Evolutionary conservation across 108 stramenopile genomes (phyloP).

Genomic region (Fragilaria radians): DNA sequence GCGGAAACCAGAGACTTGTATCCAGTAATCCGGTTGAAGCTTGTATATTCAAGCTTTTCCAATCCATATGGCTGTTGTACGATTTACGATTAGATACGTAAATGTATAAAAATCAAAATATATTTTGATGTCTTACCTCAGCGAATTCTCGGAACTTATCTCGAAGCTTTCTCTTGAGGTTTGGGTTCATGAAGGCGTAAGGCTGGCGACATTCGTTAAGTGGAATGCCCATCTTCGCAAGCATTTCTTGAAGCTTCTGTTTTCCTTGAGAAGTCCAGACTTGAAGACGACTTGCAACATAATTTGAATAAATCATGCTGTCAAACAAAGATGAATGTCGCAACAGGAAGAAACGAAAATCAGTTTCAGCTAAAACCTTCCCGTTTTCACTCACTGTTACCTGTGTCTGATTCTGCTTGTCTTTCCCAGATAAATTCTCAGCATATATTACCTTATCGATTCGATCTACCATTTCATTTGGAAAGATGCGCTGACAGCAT

Average conservation of each 20-base stretch:
- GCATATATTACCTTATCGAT: conserved; percentile 57
- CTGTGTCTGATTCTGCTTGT: conserved; percentile 29
- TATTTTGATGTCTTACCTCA: conserved; percentile 36
- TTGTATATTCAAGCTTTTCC: conserved; percentile 66
- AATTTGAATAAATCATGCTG: conserved; percentile 69
- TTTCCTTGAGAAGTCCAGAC: conserved; percentile 55
- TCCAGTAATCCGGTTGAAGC: conserved; percentile 79
- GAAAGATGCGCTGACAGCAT: conserved; percentile 51
- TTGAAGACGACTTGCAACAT: conserved; percentile 59
- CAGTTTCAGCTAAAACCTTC: conserved; percentile 56
- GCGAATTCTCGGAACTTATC: conserved; percentile 47
- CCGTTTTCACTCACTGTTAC: conserved; percentile 71
- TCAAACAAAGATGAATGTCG: conserved; percentile 74
- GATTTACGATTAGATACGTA: not conserved
- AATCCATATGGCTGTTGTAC: conserved; percentile 64
- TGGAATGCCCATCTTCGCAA: conserved; percentile 88
- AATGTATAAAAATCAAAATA: not conserved
- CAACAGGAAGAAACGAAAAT: conserved; percentile 75
- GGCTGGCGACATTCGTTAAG: conserved; percentile 74
- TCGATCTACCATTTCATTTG: conserved; percentile 58
- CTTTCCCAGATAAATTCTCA: conserved; percentile 43
- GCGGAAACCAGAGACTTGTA: conserved; percentile 74
- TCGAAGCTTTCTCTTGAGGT: conserved; percentile 53
- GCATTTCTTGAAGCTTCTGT: conserved; percentile 58
- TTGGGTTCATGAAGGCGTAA: conserved; percentile 71